Evolutionary conservation across 2,329 filamentous ascomycete genomes (phyloP).

Genomic region (Hymenoscyphus repandus): DNA sequence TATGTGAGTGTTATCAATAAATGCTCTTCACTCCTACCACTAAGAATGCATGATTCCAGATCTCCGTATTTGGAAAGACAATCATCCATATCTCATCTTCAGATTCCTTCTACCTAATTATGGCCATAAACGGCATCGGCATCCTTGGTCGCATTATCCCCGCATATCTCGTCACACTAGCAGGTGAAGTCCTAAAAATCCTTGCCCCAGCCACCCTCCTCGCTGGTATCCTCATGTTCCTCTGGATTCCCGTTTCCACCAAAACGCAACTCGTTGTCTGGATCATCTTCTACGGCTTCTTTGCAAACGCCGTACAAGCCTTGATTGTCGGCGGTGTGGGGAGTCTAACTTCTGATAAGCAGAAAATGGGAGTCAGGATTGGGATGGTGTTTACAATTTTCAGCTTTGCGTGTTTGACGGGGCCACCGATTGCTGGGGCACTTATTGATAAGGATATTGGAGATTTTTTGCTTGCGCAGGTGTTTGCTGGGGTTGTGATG

Average conservation of each 20-base stretch:
- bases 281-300: conserved; percentile 46
- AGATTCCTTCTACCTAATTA: conserved; percentile 9
- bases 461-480: neutral
- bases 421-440: conserved; percentile 40
- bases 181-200: conserved; percentile 26
- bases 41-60: conserved; percentile 34
- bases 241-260: conserved; percentile 32
- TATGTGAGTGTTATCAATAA: conserved; percentile 11
- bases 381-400: conserved; percentile 50
- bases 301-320: conserved; percentile 44
- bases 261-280: conserved; percentile 43
- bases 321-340: conserved; percentile 47
- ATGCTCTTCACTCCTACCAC: conserved; percentile 39
- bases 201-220: conserved; percentile 17
- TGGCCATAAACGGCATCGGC: conserved; percentile 15
- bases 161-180: conserved; percentile 26
- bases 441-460: neutral
- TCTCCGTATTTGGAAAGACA: neutral
- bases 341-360: conserved; percentile 46
- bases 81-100: neutral
- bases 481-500: neutral
- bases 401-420: conserved; percentile 47
- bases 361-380: conserved; percentile 50
- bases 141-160: conserved; percentile 24
- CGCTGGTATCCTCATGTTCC: conserved; percentile 20